phyloP scores from a whole-genome alignment of 2,329 filamentous ascomycete species.

The Colletotrichum abscissum region DNA sequence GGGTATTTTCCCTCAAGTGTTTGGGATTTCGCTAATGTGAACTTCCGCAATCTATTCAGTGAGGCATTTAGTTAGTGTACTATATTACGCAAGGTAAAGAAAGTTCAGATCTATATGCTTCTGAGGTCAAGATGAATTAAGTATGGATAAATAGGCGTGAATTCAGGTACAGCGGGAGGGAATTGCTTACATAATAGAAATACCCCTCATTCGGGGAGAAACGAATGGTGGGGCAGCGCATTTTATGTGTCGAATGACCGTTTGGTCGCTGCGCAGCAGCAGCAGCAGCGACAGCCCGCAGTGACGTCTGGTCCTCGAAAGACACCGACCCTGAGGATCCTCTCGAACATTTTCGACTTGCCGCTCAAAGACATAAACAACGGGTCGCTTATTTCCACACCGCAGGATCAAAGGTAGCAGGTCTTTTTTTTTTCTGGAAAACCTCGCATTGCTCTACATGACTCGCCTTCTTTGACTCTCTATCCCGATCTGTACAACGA shows the following conservation, averaged over 20 bases:
- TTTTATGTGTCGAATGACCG: conserved; percentile 21
- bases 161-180: neutral
- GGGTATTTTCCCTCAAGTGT: too few species aligned
- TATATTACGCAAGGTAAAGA: neutral
- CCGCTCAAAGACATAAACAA: conserved; percentile 29
- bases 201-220: conserved; percentile 30
- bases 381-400: conserved; percentile 29
- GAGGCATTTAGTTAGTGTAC: neutral
- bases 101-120: neutral
- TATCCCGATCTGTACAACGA: neutral
- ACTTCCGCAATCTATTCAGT: neutral
- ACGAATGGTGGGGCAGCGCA: conserved; percentile 22
- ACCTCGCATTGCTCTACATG: neutral
- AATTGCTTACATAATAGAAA: conserved; percentile 1
- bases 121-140: neutral
- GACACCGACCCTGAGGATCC: neutral
- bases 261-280: conserved; percentile 17
- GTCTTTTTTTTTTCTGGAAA: neutral
- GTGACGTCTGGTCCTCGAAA: conserved; percentile 27
- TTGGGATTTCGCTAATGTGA: too few species aligned
- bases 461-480: neutral
- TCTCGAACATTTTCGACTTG: conserved; percentile 11
- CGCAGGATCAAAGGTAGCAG: conserved; percentile 3
- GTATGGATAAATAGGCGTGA: neutral
- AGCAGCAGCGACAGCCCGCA: neutral